Evolutionary conservation across 2,329 filamentous ascomycete species (phyloP).

Genomic region (Aspergillus latus): DNA sequence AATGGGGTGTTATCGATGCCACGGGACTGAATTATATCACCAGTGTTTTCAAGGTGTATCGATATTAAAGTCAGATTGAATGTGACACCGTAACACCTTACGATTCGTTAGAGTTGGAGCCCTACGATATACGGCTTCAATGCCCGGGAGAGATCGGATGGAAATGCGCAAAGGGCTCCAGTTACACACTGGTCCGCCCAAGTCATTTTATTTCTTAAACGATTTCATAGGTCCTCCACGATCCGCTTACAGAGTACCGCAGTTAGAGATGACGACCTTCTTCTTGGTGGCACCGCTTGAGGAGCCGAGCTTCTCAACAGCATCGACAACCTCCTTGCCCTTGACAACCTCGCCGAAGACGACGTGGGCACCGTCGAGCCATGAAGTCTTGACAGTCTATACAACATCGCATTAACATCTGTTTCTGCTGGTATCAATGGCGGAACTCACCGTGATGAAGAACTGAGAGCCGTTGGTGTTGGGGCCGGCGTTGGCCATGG

Average conservation of each 20-base stretch:
- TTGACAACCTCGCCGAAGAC: conserved; percentile 66
- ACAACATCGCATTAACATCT: background rate
- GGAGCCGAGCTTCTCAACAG: conserved; percentile 60
- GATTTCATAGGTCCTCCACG: background rate
- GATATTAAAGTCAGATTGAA: no score
- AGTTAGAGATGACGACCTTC: background rate
- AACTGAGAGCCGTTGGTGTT: conserved; percentile 85
- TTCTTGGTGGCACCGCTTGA: conserved; percentile 43
- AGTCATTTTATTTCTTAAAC: background rate
- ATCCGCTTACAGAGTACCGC: background rate
- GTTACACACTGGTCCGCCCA: background rate
- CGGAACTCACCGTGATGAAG: conserved; percentile 59
- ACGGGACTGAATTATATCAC: no score
- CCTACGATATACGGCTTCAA: no score
- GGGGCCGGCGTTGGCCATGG: conserved; percentile 92
- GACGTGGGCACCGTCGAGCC: conserved; percentile 69
- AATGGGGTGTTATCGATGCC: no score
- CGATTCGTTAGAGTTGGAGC: no score
- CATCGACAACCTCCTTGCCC: conserved; percentile 53
- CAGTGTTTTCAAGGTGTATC: no score
- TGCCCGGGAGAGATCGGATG: no score
- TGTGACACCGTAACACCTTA: no score
- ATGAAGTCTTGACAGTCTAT: conserved; percentile 60
- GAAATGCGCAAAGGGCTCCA: background rate
- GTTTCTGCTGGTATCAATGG: background rate